phyloP scores from a whole-genome alignment of 2,329 filamentous ascomycete genomes.

The Xylaria multiplex region DNA sequence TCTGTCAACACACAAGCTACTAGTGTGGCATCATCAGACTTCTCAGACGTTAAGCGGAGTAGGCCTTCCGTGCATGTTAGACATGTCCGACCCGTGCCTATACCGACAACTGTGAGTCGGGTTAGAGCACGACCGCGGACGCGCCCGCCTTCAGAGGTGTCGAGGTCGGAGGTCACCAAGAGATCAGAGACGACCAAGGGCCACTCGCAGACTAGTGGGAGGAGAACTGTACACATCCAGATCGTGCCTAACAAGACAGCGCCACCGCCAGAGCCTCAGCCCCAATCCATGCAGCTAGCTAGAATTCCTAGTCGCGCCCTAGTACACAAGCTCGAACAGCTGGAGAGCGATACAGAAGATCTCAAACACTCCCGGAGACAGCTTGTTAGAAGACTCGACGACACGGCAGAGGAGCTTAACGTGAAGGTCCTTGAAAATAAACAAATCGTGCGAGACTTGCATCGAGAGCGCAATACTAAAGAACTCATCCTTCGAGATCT shows the following conservation, averaged over 20 bases:
- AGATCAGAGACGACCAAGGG: slow-evolving; percentile 42
- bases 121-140: slow-evolving; percentile 44
- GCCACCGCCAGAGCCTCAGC: slow-evolving; percentile 29
- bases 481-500: slow-evolving; percentile 50
- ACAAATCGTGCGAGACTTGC: slow-evolving; percentile 45
- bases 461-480: slow-evolving; percentile 48
- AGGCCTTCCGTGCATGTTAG: slow-evolving; percentile 43
- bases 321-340: slow-evolving; percentile 50
- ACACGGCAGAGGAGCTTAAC: slow-evolving; percentile 47
- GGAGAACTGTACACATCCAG: slow-evolving; percentile 48
- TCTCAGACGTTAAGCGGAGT: slow-evolving; percentile 37
- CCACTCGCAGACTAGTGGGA: slow-evolving; percentile 40
- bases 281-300: slow-evolving; percentile 46
- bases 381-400: slow-evolving; percentile 48
- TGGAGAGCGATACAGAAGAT: slow-evolving; percentile 50
- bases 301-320: slow-evolving; percentile 46
- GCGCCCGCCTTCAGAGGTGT: slow-evolving; percentile 41
- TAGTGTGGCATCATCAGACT: slow-evolving; percentile 51
- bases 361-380: slow-evolving; percentile 48
- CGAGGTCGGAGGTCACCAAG: slow-evolving; percentile 41
- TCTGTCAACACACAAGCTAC: slow-evolving; percentile 54
- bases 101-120: slow-evolving; percentile 38
- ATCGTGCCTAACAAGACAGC: slow-evolving; percentile 41
- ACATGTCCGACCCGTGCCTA: slow-evolving; percentile 46
- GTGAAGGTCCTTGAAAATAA: slow-evolving; percentile 45